phyloP scores from a whole-genome alignment of 805 yeast genomes.

The Teunomyces lycoperdinae region DNA sequence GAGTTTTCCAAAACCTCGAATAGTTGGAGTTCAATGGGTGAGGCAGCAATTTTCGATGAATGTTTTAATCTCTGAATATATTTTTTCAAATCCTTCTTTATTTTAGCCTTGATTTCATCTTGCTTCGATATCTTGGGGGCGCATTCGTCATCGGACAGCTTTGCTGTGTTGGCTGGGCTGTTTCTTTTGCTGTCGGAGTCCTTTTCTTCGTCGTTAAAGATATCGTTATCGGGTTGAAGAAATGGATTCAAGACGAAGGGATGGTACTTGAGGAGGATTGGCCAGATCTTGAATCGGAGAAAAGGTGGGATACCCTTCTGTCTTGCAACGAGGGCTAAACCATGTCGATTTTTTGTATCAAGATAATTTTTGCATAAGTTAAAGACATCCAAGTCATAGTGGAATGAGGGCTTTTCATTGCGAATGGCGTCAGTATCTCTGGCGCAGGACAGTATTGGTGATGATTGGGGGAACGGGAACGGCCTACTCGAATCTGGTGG shows the following conservation, averaged over 20 bases:
- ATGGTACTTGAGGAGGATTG: conserved; percentile 72
- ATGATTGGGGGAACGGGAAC: not conserved
- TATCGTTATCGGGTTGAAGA: conserved; percentile 56
- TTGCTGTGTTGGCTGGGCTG: conserved; percentile 2
- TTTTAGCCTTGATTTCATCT: conserved; percentile 30
- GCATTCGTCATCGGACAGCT: not conserved
- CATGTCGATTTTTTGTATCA: conserved; percentile 60
- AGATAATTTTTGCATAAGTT: conserved; percentile 56
- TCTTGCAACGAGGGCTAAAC: conserved; percentile 76
- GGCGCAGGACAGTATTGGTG: not conserved
- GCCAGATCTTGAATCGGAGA: conserved; percentile 80
- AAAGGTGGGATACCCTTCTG: conserved; percentile 84
- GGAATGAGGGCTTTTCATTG: conserved; percentile 22
- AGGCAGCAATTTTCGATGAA: conserved; percentile 25
- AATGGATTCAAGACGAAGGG: conserved; percentile 81
- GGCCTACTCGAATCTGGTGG: not conserved
- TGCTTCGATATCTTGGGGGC: not conserved
- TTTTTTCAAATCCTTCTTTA: conserved; percentile 57
- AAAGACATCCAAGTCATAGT: conserved; percentile 45
- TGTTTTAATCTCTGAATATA: conserved; percentile 51
- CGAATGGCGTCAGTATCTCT: not conserved
- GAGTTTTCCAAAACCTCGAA: conserved; percentile 57
- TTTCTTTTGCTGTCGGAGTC: conserved; percentile 9
- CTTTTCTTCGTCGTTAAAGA: conserved; percentile 15
- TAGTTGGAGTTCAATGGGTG: conserved; percentile 49